Percentiles rank a stretch among this genome's conserved stretches.
Evolutionary conservation across 164 flowering plant genomes (phyloP).

Genomic region (Vitis amurensis): DNA sequence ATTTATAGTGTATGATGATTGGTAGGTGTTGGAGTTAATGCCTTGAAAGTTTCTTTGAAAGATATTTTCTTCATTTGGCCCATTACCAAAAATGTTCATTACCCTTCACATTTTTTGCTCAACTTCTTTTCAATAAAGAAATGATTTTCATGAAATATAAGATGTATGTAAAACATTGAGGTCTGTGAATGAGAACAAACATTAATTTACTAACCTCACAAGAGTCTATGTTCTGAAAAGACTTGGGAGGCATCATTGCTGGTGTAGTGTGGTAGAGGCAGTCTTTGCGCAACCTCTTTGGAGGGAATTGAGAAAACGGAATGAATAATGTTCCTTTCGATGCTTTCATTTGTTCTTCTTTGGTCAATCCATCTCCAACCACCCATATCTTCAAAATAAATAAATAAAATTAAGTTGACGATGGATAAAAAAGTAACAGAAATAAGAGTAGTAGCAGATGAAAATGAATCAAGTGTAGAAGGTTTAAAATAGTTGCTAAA

Average conservation of each 20-base stretch:
- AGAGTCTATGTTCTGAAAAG: slow-evolving; percentile 52
- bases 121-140: no score
- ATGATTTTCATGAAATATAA: no score
- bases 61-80: no score
- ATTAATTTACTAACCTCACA: slow-evolving; percentile 56
- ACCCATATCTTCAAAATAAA: slow-evolving; percentile 44
- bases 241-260: slow-evolving; percentile 49
- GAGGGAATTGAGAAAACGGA: slow-evolving; percentile 53
- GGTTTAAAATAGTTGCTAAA: not conserved
- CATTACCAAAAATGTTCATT: not conserved
- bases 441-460: no score
- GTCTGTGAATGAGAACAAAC: no score
- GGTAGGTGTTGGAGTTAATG: no score
- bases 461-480: no score
- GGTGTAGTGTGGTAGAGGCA: slow-evolving; percentile 61
- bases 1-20: no score
- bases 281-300: slow-evolving; percentile 41
- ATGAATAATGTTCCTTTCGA: slow-evolving; percentile 45
- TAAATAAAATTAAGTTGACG: not conserved
- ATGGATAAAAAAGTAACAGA: no score
- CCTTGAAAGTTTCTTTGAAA: no score
- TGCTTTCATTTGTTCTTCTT: slow-evolving; percentile 44
- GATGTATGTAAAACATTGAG: no score
- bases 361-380: slow-evolving; percentile 48
- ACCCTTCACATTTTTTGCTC: no score